Percentiles rank a stretch among this genome's conserved stretches.
Evolutionary conservation across 163 green algal genomes (phyloP).

Genomic region (Prototheca cutis): DNA sequence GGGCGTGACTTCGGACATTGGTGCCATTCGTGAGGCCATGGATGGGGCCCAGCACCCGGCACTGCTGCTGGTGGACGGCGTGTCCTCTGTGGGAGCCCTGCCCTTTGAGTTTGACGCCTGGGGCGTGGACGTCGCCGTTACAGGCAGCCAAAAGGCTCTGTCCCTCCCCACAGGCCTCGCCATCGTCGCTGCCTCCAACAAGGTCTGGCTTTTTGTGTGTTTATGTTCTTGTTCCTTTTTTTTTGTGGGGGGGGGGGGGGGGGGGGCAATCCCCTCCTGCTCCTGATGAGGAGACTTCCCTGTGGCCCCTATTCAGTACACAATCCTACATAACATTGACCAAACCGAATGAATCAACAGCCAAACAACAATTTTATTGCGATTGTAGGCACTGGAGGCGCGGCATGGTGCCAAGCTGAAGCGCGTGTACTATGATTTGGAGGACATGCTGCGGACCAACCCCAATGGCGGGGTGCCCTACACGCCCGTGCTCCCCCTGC

Average conservation of each 20-base stretch:
- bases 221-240: no score
- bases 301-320: no score
- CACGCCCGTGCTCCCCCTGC: constrained; percentile 74
- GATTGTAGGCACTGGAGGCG: constrained; percentile 52
- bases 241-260: no score
- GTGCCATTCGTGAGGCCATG: constrained; percentile 48
- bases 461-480: constrained; percentile 63
- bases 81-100: constrained; percentile 82
- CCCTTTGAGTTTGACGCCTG: constrained; percentile 92
- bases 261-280: no score
- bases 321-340: no score
- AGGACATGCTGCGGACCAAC: constrained; percentile 72
- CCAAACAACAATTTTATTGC: no score
- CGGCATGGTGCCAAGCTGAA: constrained; percentile 63
- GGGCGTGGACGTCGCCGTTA: constrained; percentile 92
- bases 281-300: no score
- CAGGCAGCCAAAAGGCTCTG: constrained; percentile 92
- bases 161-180: constrained; percentile 87
- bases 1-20: constrained; percentile 78
- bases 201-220: no score
- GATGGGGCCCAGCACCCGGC: constrained; percentile 72
- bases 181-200: constrained; percentile 68
- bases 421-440: constrained; percentile 84
- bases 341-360: no score
- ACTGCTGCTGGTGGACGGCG: constrained; percentile 82